Evolutionary conservation across 176 grass and related monocot genomes (phyloP).

Genomic region (Hyparrhenia diplandra): DNA sequence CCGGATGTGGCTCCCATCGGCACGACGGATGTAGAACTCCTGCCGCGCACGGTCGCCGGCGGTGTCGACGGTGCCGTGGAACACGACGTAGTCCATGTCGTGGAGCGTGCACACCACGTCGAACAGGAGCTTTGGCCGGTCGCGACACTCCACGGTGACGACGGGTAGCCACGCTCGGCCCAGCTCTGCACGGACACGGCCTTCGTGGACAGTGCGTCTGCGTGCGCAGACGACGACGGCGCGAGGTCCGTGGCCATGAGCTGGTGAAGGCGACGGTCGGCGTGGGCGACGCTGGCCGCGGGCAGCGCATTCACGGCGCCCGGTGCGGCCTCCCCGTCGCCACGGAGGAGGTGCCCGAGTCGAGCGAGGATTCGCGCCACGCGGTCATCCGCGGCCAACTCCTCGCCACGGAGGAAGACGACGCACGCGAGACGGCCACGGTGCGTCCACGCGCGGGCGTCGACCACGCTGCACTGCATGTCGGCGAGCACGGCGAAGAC

Average conservation of each 20-base stretch:
- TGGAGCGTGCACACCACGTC: constrained; percentile 88
- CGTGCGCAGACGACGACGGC: neutral
- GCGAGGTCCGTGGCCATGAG: constrained; percentile 58
- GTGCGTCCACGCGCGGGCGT: constrained; percentile 84
- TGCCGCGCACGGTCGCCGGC: constrained; percentile 49
- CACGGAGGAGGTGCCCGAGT: constrained; percentile 59
- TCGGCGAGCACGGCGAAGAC: constrained; percentile 79
- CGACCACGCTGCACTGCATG: constrained; percentile 59
- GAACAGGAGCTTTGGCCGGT: constrained; percentile 82
- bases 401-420: constrained; percentile 51
- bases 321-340: constrained; percentile 18
- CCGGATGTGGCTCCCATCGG: constrained; percentile 24
- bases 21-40: constrained; percentile 86
- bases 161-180: constrained; percentile 44
- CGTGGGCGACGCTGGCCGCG: constrained; percentile 32
- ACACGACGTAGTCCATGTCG: constrained; percentile 96
- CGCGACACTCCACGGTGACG: constrained; percentile 63
- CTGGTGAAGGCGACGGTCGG: constrained; percentile 88
- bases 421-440: constrained; percentile 60
- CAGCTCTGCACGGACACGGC: too few species aligned
- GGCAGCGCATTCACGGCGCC: constrained; percentile 29
- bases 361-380: constrained; percentile 48
- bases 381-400: neutral
- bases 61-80: constrained; percentile 91
- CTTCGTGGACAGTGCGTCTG: too few species aligned